Base-by-base conservation (phyloP, 202 grass and related monocot genomes). In the Eragrostis tef region DNA sequence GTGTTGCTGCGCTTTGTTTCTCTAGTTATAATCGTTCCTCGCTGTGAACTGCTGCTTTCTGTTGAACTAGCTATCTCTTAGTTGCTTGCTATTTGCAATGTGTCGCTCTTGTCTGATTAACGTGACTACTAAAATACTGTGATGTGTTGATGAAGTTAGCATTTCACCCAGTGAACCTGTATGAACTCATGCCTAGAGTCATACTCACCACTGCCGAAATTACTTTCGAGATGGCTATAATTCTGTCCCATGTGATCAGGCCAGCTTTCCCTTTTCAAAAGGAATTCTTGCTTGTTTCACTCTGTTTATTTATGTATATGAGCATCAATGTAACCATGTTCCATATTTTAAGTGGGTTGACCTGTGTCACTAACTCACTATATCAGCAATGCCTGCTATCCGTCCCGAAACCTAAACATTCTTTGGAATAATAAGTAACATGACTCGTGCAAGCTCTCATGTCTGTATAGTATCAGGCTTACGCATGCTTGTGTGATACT, bases 401-500 rank as follows among this genome's bases (percentile, higher is more conserved):
- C 14, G 58, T 80, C 82, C 29, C 68, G 7, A 78, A 63, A 63
- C 46, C 5, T 9, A 19, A 43, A 67, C 48, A 76, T 73, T 5
- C 60, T 10, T 20, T 73, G 19, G 52, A 36, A n/a, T 59, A 68
- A 63, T 67, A n/a, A n/a, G n/a, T n/a, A 60, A 9, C 64, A 31
- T 50, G 22, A 54, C 21, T 79, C 8, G 1, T 74, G 52, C 4
- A 54, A 75, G 36, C 45, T 0, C 3, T 70, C 0, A 7, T 15
- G 0, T 70, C 25, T 70, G 48, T 25, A 19, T 34, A 47, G n/a
- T 79, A 58, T 62, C 9, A 5, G 13, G 11, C 65, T 63, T 83
- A 8, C 5, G 49, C 12, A 11, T 79, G 22, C 22, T 25, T 36
- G 31, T 67, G 8, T 86, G 8, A 17, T 48, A 39, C 34, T 39